Conservation (phyloP, 768 basidiomycete species). For the Gloeopeniophorella convolvens region DNA sequence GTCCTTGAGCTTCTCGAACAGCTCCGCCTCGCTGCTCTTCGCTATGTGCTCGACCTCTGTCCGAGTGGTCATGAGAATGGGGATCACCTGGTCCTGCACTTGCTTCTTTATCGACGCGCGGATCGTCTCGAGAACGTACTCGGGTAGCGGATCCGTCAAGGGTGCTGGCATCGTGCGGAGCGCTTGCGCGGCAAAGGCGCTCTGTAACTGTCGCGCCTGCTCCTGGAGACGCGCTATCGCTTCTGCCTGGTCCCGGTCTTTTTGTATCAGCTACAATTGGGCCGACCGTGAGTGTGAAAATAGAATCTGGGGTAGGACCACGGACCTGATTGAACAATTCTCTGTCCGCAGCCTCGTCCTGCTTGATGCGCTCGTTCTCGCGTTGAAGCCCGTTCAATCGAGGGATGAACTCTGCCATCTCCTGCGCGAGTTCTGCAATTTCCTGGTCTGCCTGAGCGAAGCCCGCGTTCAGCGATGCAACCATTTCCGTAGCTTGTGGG, state of each 20-base stretch:
- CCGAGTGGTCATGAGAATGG: conserved; percentile 3
- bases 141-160: not conserved
- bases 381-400: conserved; percentile 6
- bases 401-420: conserved; percentile 13
- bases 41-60: conserved; percentile 2
- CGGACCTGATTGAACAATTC: conserved; percentile 23
- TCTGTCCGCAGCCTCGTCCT: conserved; percentile 21
- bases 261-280: conserved; percentile 11
- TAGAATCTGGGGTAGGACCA: not conserved
- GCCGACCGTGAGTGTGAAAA: not conserved
- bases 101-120: not conserved
- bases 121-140: conserved; percentile 6
- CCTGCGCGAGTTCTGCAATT: conserved; percentile 14
- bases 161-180: not conserved
- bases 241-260: conserved; percentile 7
- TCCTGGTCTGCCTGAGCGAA: conserved; percentile 12
- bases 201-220: conserved; percentile 1
- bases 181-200: conserved; percentile 1
- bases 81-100: conserved; percentile 7
- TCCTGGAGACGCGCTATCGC: conserved; percentile 7
- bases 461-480: conserved; percentile 3
- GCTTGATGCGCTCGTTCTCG: conserved; percentile 1
- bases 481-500: conserved; percentile 1
- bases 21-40: conserved; percentile 5
- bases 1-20: conserved; percentile 13